A percentile compares a stretch with the other conserved stretches of the same genome.
phyloP scores from a whole-genome alignment of 129 eudicot genomes.

The Artemisia tridentata region DNA sequence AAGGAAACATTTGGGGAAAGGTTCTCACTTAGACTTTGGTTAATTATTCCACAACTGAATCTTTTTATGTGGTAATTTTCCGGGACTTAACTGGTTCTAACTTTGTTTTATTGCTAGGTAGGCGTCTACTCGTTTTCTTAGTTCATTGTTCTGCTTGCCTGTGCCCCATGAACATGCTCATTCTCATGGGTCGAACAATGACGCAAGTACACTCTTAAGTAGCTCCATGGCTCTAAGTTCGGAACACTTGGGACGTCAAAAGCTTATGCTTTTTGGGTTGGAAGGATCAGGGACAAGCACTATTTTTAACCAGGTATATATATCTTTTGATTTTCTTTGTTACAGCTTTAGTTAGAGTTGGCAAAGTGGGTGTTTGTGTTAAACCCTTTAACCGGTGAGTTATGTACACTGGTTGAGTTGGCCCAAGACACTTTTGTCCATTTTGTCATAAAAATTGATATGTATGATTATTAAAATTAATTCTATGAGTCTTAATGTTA shows the following conservation, averaged over 20 bases:
- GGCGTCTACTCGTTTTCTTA: conserved; percentile 47
- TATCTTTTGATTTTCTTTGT: background rate
- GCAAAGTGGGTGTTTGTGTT: background rate
- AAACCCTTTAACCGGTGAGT: no score
- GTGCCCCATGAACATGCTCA: conserved; percentile 40
- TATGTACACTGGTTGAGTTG: no score
- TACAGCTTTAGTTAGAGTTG: background rate
- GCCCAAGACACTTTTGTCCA: no score
- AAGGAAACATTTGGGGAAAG: conserved; percentile 63
- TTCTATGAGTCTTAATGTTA: background rate
- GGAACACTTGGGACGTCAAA: conserved; percentile 33
- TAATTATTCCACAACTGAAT: background rate
- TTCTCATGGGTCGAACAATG: conserved; percentile 28
- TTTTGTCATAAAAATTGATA: no score
- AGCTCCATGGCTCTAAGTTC: conserved; percentile 29
- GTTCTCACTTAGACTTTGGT: conserved; percentile 29
- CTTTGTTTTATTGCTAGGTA: conserved; percentile 41
- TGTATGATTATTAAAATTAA: no score
- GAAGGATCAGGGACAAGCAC: conserved; percentile 63
- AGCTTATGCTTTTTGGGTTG: conserved; percentile 47
- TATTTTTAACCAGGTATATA: conserved; percentile 52
- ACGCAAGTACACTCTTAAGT: conserved; percentile 25
- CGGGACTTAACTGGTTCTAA: conserved; percentile 11
- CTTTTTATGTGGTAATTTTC: background rate
- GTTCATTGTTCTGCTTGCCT: conserved; percentile 45